Percentiles rank a stretch among this genome's conserved stretches.
phyloP scores from a whole-genome alignment of 1,284 basidiomycete species.

The Cutaneotrichosporon mucoides region DNA sequence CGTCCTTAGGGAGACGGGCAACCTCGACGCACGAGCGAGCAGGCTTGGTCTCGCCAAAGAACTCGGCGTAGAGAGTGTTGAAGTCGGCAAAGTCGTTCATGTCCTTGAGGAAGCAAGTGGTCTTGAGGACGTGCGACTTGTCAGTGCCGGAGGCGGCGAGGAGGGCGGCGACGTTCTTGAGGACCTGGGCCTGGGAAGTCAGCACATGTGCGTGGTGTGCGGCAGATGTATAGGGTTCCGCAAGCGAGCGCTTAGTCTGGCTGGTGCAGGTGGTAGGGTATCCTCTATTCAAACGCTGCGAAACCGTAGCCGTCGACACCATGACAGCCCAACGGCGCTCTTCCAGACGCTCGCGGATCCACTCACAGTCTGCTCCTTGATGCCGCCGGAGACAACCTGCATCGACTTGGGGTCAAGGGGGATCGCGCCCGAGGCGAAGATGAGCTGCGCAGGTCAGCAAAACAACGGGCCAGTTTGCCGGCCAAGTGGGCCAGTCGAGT shows the following conservation, averaged over 20 bases:
- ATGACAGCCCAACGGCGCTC: too few relatives aligned
- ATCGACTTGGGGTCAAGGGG: slow-evolving; percentile 73
- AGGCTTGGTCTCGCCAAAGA: slow-evolving; percentile 88
- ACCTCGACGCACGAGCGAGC: slow-evolving; percentile 87
- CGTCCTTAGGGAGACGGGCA: slow-evolving; percentile 68
- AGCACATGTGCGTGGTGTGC: not conserved
- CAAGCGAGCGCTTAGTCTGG: not conserved
- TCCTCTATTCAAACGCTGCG: too few relatives aligned
- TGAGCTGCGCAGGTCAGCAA: slow-evolving; percentile 47
- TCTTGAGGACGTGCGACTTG: slow-evolving; percentile 74
- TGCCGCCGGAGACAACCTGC: slow-evolving; percentile 70
- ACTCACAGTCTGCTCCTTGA: slow-evolving; percentile 71
- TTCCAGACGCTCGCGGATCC: too few relatives aligned
- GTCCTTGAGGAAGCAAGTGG: slow-evolving; percentile 84
- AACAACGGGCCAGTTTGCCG: too few relatives aligned
- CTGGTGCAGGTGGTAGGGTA: too few relatives aligned
- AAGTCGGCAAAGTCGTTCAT: slow-evolving; percentile 87
- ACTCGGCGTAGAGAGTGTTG: slow-evolving; percentile 67
- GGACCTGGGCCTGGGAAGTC: slow-evolving; percentile 59
- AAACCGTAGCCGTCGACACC: too few relatives aligned
- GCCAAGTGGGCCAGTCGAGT: not conserved
- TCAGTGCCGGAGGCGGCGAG: slow-evolving; percentile 77
- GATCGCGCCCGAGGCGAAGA: slow-evolving; percentile 88
- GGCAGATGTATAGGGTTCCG: not conserved
- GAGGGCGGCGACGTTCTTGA: slow-evolving; percentile 80